Evolutionary conservation across 371 early-diverging fungal species (phyloP), one percentile per base, ranked within the genome.

Genomic region (Synchytrium microbalum): DNA sequence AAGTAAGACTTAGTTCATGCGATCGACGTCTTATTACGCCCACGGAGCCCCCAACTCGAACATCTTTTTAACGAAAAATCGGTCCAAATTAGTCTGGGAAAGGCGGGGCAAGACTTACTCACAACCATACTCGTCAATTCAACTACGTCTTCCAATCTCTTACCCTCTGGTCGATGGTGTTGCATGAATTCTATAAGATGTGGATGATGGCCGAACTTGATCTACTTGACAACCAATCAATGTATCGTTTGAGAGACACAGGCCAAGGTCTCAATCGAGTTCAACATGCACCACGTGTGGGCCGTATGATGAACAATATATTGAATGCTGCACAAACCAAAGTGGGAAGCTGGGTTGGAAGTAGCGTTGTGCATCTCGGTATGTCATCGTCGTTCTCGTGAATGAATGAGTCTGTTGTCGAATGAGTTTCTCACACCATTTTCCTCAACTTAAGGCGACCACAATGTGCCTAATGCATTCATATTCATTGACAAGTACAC

Each of bases 401-500:
- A n/a, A n/a, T n/a, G n/a, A n/a, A n/a, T n/a, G n/a, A n/a, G n/a
- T n/a, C n/a, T n/a, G n/a, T n/a, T n/a, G n/a, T n/a, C n/a, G n/a
- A n/a, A n/a, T n/a, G n/a, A n/a, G n/a, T n/a, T n/a, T n/a, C n/a
- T n/a, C n/a, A n/a, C n/a, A n/a, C n/a, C n/a, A n/a, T n/a, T n/a
- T n/a, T n/a, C n/a, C n/a, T n/a, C n/a, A n/a, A n/a, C n/a, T 75
- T 74, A 96, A 65, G 98, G 96, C 1, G 98, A 97, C 73, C 88
- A 85, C 66, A 81, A 79, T 65, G 82, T 82, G 10, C 82, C 82
- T 5, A 80, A 80, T 61, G 92, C 98, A 3, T 82, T 97, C 51
- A 87, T 93, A 84, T 96, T 97, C 67, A 96, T 96, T 67, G 96
- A 93, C 83, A 92, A 92, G 85, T 96, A 96, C 76, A 94, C 92